Conservation (phyloP, 192 early-diverging fungal genomes). For the Entrophospora sp. region DNA sequence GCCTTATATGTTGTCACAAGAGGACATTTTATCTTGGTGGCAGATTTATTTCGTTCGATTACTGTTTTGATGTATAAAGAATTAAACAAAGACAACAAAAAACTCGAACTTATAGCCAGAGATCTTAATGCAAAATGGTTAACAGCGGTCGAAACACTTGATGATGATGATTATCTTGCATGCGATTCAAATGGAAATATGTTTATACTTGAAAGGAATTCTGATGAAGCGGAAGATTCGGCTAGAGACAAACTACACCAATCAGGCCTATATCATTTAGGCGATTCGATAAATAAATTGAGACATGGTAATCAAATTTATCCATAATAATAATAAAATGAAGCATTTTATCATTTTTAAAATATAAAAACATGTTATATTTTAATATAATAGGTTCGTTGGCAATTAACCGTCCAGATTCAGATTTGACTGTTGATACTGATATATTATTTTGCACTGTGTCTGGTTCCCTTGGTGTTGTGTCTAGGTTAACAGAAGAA, state of each 20-base stretch:
- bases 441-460: slow-evolving; percentile 68
- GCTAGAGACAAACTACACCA: slow-evolving; percentile 45
- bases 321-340: too few relatives aligned
- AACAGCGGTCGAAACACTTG: slow-evolving; percentile 48
- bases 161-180: slow-evolving; percentile 52
- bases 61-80: slow-evolving; percentile 47
- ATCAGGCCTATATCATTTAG: slow-evolving; percentile 67
- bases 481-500: slow-evolving; percentile 56
- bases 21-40: slow-evolving; percentile 68
- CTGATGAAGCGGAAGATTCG: slow-evolving; percentile 41
- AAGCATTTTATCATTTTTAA: neutral
- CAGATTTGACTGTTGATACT: slow-evolving; percentile 40
- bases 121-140: slow-evolving; percentile 60
- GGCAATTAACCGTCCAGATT: slow-evolving; percentile 60
- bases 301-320: slow-evolving; percentile 57
- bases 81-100: slow-evolving; percentile 10
- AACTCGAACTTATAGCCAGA: slow-evolving; percentile 46
- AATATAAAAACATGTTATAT: neutral
- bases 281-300: slow-evolving; percentile 74
- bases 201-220: slow-evolving; percentile 45
- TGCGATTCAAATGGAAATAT: slow-evolving; percentile 53
- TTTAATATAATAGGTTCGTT: slow-evolving; percentile 52
- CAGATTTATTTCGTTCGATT: slow-evolving; percentile 77
- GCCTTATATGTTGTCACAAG: slow-evolving; percentile 45
- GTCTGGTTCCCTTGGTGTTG: slow-evolving; percentile 70